A percentile compares a stretch with the other conserved stretches of the same genome.
Conservation (phyloP, 148 eudicot species). For the Rhododendron henanense region DNA sequence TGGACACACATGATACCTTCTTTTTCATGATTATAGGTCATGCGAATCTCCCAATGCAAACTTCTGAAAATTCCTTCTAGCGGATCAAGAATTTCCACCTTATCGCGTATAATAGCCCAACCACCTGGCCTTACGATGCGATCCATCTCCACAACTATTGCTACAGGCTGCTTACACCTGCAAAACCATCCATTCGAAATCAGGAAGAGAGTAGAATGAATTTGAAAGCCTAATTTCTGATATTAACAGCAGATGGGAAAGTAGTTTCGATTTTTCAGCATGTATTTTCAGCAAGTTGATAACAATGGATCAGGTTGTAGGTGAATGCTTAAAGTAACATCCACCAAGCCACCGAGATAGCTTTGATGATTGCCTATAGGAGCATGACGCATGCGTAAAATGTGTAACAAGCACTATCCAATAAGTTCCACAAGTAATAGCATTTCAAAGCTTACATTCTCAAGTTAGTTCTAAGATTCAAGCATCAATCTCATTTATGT, state of each 20-base stretch:
- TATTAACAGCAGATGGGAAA: neutral
- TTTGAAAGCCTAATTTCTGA: neutral
- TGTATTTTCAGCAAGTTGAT: neutral
- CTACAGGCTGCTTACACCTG: conserved; percentile 83
- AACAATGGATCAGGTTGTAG: neutral
- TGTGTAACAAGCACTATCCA: neutral
- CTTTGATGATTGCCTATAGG: neutral
- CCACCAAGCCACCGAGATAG: neutral
- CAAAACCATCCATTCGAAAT: conserved; percentile 9
- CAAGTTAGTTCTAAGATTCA: neutral
- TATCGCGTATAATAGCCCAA: conserved; percentile 86
- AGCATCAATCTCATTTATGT: neutral
- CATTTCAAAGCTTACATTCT: neutral
- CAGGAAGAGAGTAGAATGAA: neutral
- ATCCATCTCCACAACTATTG: conserved; percentile 87
- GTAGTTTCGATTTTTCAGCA: neutral
- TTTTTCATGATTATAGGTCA: conserved; percentile 73
- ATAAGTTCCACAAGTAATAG: neutral
- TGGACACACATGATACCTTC: conserved; percentile 87
- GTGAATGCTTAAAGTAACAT: neutral
- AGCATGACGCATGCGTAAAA: neutral
- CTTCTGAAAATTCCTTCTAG: conserved; percentile 74
- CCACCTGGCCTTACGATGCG: conserved; percentile 77
- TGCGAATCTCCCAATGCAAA: conserved; percentile 85
- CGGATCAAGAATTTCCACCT: conserved; percentile 66